These are phyloP conservation scores for Trametes maxima DNA, from an alignment of 768 basidiomycete species.

Conservation along the genomic window DNA sequence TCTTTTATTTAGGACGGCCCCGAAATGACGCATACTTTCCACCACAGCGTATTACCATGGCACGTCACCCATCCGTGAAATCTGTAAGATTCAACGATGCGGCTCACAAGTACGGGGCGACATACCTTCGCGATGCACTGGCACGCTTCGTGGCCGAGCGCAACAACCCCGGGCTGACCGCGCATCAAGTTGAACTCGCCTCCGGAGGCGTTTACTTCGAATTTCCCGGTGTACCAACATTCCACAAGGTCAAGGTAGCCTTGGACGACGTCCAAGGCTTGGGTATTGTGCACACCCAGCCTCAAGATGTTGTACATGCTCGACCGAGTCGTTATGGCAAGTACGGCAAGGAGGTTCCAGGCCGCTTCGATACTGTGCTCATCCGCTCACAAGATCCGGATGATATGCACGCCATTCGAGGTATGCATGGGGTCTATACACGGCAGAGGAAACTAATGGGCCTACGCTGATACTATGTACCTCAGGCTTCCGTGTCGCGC, in stretches of 20 bases:
- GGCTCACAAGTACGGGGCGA: too few species aligned
- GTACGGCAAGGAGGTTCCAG: not conserved
- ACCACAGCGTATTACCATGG: too few species aligned
- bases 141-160: too few species aligned
- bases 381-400: not conserved
- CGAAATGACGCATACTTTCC: too few species aligned
- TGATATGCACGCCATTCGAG: not conserved
- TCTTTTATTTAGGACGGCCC: too few species aligned
- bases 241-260: not conserved
- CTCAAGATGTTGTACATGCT: not conserved
- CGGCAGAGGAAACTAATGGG: not conserved
- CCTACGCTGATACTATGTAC: not conserved
- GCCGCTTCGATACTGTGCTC: not conserved
- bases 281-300: not conserved
- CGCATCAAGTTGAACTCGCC: too few species aligned
- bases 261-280: not conserved
- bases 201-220: too few species aligned
- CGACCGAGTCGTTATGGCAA: not conserved
- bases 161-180: too few species aligned
- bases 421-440: not conserved
- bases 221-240: not conserved
- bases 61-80: too few species aligned
- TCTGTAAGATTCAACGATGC: too few species aligned
- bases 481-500: not conserved
- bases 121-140: too few species aligned